Evolutionary conservation across 768 basidiomycete genomes (phyloP), one percentile per base, ranked within the genome.

Genomic region (Fomitopsis serialis): DNA sequence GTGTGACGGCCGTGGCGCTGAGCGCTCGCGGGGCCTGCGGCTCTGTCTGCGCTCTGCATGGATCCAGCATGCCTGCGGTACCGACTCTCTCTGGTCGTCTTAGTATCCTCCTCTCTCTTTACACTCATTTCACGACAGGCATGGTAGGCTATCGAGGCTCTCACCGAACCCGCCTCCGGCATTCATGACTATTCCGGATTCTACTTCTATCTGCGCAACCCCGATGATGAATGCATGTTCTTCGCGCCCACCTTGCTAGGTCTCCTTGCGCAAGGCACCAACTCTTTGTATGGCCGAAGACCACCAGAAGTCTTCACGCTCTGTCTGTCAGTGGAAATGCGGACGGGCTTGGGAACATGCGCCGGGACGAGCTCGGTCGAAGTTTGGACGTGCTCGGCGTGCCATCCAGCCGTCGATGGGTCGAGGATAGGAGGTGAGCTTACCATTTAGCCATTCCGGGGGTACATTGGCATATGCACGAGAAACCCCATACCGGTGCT

Each of bases 221-320:
- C 94, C 2, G 94, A 97, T 65, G 94, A 98, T 66, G 94, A 97
- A 71, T 85, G 84, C 66, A 80, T 95, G 78, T 98, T 98, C 76
- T 98, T 98, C 66, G 84, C 85, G 3, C 94, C 94, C 0, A 93
- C 91, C 0, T 67, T 96, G 13, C 70, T 85, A 29, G 75, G 78
- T 2, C 74, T 94, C 29, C 55, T 55, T 19, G 42, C 29, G 11
- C 29, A 32, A 11, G 11, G 29, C 11, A 32, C 29, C 5, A 11
- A 5, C 29, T 32, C 29, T 6, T 32, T 11, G 11, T 5, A 32
- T 11, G 37, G 2, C 42, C 21, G 24, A 12, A 27, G 7, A 17
- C 43, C 19, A 3, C 25, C 24, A 7, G 44, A 35, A 21, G 22
- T 45, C 8, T 80, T 72, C 58, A 87, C 80, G 0, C 63, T 95